phyloP scores from a whole-genome alignment of 2,329 filamentous ascomycete species.

The Alternaria conjuncta region DNA sequence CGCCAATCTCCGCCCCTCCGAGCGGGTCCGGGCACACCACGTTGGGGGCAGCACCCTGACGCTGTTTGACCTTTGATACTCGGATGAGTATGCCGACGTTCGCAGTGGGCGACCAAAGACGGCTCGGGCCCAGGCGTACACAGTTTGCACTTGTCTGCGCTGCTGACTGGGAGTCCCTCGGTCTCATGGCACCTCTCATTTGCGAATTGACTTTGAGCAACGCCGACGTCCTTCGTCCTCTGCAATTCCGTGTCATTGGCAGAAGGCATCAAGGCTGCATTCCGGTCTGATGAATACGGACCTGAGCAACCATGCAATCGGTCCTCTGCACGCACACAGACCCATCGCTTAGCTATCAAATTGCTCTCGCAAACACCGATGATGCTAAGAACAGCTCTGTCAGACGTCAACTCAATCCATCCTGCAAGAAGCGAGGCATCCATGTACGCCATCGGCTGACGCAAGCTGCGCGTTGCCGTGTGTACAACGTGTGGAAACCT shows the following conservation, averaged over 20 bases:
- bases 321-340: neutral
- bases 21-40: constrained; percentile 13
- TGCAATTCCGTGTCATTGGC: constrained; percentile 9
- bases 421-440: constrained; percentile 8
- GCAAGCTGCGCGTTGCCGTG: constrained; percentile 14
- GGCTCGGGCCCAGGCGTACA: neutral
- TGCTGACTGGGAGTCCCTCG: neutral
- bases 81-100: constrained; percentile 12
- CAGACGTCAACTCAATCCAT: constrained; percentile 11
- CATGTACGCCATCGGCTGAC: constrained; percentile 6
- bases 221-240: constrained; percentile 2
- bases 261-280: neutral
- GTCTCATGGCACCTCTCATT: neutral
- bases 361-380: neutral
- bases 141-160: neutral
- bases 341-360: neutral
- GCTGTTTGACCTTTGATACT: constrained; percentile 4
- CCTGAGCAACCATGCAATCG: neutral
- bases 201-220: constrained; percentile 3
- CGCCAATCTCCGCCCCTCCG: neutral
- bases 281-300: constrained; percentile 5
- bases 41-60: constrained; percentile 12
- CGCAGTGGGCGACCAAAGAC: neutral
- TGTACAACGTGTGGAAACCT: constrained; percentile 24
- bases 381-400: neutral